These are phyloP conservation scores for Eutrema yunnanense DNA, from an alignment of 345 rosid genomes.

Conservation along the genomic window DNA sequence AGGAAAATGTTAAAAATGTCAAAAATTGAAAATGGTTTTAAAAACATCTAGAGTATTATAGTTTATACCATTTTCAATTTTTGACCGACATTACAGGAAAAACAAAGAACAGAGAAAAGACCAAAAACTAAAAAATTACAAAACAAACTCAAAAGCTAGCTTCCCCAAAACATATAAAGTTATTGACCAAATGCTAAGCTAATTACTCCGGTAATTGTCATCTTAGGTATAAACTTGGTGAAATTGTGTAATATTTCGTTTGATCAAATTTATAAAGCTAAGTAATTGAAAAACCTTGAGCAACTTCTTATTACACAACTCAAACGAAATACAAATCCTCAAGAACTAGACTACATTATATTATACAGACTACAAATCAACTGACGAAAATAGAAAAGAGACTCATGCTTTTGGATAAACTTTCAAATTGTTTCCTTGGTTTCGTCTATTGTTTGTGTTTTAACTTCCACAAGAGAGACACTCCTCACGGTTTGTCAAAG, in stretches of 20 bases:
- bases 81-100: too few relatives aligned
- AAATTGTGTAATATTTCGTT: background rate
- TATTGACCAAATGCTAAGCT: too few relatives aligned
- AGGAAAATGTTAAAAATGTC: too few relatives aligned
- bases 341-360: background rate
- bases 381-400: background rate
- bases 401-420: background rate
- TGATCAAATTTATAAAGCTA: too few relatives aligned
- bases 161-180: too few relatives aligned
- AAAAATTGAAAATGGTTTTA: too few relatives aligned
- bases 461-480: conserved; percentile 87
- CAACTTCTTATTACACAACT: background rate
- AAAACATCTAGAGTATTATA: too few relatives aligned
- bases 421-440: background rate
- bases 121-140: too few relatives aligned
- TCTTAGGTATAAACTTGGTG: background rate
- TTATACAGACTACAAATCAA: background rate
- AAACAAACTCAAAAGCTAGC: too few relatives aligned
- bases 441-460: background rate
- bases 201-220: too few relatives aligned
- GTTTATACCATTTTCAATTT: too few relatives aligned
- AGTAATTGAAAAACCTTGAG: background rate
- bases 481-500: conserved; percentile 74
- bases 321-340: background rate
- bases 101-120: too few relatives aligned